Percentiles rank a stretch among this genome's conserved stretches.
Conservation (phyloP, 106 monocot species). For the Chionographis japonica region DNA sequence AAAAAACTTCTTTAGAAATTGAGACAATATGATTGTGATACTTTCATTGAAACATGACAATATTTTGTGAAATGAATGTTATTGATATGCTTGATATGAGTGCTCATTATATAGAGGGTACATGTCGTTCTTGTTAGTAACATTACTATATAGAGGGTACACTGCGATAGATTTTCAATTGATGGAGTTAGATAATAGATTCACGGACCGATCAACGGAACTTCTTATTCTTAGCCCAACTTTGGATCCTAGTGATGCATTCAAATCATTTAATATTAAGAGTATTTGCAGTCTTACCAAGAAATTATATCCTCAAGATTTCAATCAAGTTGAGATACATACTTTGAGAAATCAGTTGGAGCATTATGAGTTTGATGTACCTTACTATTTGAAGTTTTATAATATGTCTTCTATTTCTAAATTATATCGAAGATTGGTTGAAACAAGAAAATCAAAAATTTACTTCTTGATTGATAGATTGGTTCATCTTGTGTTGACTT, state of each 20-base stretch:
- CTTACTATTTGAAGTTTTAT: not conserved
- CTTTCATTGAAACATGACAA: not conserved
- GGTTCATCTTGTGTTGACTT: not conserved
- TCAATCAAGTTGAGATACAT: not conserved
- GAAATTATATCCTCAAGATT: not conserved
- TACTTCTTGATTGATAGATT: not conserved
- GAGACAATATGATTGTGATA: not conserved
- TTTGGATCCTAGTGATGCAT: not conserved
- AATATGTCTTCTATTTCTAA: not conserved
- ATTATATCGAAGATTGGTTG: not conserved
- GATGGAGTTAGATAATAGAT: not conserved
- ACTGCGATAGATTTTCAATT: not conserved
- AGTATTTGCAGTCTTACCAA: not conserved
- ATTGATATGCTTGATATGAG: not conserved
- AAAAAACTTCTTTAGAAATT: not conserved
- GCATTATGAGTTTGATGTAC: not conserved
- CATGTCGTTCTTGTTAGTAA: not conserved
- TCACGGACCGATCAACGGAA: not conserved
- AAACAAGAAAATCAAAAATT: not conserved
- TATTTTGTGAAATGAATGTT: not conserved
- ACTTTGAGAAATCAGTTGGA: too few species aligned
- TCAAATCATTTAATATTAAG: not conserved
- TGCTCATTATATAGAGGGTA: not conserved
- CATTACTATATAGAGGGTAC: not conserved
- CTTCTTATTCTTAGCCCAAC: not conserved